Conservation (phyloP, 495 filamentous ascomycete species). For the Hapsidospora chrysogenum region DNA sequence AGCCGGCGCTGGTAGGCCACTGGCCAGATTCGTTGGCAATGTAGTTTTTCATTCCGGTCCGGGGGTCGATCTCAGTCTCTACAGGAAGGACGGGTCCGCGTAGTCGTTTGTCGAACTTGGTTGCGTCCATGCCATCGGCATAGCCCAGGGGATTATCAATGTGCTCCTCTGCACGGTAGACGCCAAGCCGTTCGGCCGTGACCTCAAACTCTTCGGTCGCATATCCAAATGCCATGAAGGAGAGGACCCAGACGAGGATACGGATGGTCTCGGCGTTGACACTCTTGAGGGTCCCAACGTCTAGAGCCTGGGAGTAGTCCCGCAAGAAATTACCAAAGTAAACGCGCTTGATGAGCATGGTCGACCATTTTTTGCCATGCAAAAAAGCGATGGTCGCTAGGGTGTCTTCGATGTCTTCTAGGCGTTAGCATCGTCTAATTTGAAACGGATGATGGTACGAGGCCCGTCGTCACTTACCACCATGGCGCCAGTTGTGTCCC, state of each 20-base stretch:
- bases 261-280: conserved; percentile 84
- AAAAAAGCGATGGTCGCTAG: conserved; percentile 80
- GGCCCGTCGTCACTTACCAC: no score
- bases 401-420: conserved; percentile 66
- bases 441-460: conserved; percentile 4
- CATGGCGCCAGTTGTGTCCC: conserved; percentile 93
- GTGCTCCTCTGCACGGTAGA: conserved; percentile 90
- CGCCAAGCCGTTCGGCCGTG: conserved; percentile 74
- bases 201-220: conserved; percentile 97
- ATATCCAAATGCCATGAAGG: conserved; percentile 87
- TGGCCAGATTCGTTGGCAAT: conserved; percentile 77
- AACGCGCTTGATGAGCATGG: conserved; percentile 70
- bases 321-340: conserved; percentile 81
- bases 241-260: conserved; percentile 78
- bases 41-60: conserved; percentile 97
- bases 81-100: conserved; percentile 53
- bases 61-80: conserved; percentile 68
- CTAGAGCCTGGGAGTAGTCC: conserved; percentile 77
- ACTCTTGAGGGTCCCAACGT: conserved; percentile 78
- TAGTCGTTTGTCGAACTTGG: conserved; percentile 68
- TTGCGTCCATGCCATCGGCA: conserved; percentile 74
- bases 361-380: conserved; percentile 86
- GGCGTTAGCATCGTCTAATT: neutral
- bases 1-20: conserved; percentile 83
- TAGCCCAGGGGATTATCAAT: conserved; percentile 88